A percentile compares a stretch with the other conserved stretches of the same genome.
phyloP scores from a whole-genome alignment of 2,329 filamentous ascomycete genomes.

The Rhynchosporium graminicola region DNA sequence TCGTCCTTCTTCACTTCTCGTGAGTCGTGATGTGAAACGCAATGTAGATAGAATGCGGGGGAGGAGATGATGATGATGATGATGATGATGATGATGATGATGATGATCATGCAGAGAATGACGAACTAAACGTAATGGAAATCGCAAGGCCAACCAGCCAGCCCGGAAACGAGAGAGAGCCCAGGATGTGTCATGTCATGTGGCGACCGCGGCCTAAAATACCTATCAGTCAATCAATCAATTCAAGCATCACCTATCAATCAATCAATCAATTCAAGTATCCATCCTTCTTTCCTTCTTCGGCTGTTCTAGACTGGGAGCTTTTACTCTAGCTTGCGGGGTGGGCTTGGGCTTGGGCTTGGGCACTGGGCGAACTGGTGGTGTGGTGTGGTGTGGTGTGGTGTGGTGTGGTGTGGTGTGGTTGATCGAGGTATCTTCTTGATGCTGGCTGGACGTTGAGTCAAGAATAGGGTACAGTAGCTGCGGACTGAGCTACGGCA shows the following conservation, averaged over 20 bases:
- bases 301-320: neutral
- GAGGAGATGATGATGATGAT: neutral
- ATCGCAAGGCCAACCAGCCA: neutral
- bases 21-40: neutral
- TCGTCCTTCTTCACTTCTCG: neutral
- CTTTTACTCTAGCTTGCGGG: neutral
- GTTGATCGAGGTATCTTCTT: neutral
- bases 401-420: neutral
- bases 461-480: neutral
- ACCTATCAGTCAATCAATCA: too few species aligned
- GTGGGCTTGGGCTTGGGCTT: too few species aligned
- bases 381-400: neutral
- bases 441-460: neutral
- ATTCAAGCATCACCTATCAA: too few species aligned
- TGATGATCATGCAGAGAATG: neutral
- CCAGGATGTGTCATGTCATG: too few species aligned
- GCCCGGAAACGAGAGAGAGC: neutral
- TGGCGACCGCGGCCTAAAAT: too few species aligned
- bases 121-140: slow-evolving; percentile 13
- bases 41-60: slow-evolving; percentile 1
- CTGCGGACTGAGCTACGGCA: too few species aligned
- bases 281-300: neutral
- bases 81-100: neutral
- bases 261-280: too few species aligned
- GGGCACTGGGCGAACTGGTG: too few species aligned